A percentile compares a stretch with the other conserved stretches of the same genome.
Conservation (phyloP, 345 rosid species). For the Eucalyptus cladocalyx region DNA sequence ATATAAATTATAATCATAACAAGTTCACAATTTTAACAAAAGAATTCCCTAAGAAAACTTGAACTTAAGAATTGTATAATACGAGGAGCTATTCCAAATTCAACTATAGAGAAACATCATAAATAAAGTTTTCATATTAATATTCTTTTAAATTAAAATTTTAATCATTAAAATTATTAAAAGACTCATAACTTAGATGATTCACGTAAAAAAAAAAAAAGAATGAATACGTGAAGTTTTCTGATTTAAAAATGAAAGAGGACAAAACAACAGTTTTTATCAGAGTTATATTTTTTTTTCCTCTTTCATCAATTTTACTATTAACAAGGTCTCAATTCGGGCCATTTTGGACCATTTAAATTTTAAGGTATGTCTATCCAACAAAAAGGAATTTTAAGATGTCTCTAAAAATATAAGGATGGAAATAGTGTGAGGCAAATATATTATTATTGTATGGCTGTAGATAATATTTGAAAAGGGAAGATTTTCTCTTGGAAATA, state of each 20-base stretch:
- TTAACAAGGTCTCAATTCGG: background rate
- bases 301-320: background rate
- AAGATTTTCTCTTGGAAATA: background rate
- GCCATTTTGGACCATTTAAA: background rate
- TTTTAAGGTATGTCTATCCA: background rate
- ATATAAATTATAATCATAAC: background rate
- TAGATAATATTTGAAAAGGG: background rate
- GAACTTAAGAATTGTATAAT: background rate
- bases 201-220: background rate
- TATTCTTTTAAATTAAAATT: background rate
- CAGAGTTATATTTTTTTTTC: background rate
- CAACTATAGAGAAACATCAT: background rate
- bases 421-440: background rate
- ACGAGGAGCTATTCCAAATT: background rate
- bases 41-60: background rate
- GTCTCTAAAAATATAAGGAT: background rate
- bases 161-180: background rate
- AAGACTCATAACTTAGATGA: background rate
- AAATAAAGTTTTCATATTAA: background rate
- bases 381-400: background rate
- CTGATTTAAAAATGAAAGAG: background rate
- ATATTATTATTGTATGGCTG: background rate
- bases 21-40: background rate
- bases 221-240: background rate
- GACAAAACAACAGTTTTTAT: background rate